These are phyloP conservation scores for Firmiana major DNA, from an alignment of 345 rosid species.

Conservation along the genomic window DNA sequence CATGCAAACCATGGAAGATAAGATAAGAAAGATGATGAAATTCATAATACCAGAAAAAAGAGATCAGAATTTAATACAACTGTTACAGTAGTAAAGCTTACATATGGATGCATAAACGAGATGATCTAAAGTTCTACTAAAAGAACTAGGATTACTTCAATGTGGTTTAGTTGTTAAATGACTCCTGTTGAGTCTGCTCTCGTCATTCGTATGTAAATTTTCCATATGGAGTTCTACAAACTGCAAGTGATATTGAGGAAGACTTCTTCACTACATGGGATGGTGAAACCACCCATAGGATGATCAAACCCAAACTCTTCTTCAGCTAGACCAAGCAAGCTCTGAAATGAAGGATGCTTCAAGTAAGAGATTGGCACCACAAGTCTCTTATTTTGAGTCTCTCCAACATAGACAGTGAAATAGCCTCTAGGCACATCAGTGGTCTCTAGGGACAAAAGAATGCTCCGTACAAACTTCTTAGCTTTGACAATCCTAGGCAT, in stretches of 20 bases:
- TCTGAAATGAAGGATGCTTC: no score
- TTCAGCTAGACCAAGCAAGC: not conserved
- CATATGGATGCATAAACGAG: no score
- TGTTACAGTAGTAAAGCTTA: not conserved
- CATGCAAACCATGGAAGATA: not conserved
- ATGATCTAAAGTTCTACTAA: no score
- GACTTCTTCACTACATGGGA: not conserved
- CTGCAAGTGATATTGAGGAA: not conserved
- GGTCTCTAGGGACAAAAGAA: not conserved
- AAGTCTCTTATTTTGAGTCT: not conserved
- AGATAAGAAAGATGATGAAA: not conserved
- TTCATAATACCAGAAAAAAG: not conserved
- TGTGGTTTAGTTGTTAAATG: not conserved
- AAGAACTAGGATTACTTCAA: not conserved
- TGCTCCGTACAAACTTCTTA: conserved; percentile 17
- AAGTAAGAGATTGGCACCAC: not conserved
- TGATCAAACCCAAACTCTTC: not conserved
- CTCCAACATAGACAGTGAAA: not conserved
- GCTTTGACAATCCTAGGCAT: not conserved
- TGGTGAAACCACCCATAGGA: not conserved
- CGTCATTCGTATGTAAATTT: not conserved
- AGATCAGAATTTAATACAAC: not conserved
- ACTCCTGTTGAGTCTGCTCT: not conserved
- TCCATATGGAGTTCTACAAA: not conserved
- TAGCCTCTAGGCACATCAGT: no score